These are phyloP conservation scores for Kentomonas sorsogonicus DNA, from an alignment of 208 protist species.

Conservation along the genomic window DNA sequence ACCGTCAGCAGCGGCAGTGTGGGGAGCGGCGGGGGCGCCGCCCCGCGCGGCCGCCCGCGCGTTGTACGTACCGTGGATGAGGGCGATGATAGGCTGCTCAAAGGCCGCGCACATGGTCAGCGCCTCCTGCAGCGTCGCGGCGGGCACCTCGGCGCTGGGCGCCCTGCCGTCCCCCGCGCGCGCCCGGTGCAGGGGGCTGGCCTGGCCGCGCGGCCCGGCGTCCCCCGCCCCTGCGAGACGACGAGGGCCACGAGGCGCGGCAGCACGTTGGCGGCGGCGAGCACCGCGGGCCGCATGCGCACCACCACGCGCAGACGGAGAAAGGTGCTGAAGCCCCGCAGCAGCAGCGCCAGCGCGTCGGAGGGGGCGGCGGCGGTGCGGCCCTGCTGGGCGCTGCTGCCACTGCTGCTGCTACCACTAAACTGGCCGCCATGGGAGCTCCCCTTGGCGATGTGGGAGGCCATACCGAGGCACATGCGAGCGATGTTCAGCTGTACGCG, in stretches of 20 bases:
- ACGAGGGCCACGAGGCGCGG: slow-evolving; percentile 41
- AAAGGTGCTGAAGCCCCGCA: slow-evolving; percentile 56
- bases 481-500: slow-evolving; percentile 56
- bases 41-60: no score
- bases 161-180: background rate
- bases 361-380: no score
- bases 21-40: no score
- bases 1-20: no score
- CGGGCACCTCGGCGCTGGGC: background rate
- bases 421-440: no score
- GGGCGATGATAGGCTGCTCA: slow-evolving; percentile 43
- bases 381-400: background rate
- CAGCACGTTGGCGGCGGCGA: slow-evolving; percentile 28
- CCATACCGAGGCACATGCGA: slow-evolving; percentile 68
- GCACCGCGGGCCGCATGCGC: slow-evolving; percentile 16
- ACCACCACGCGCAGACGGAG: slow-evolving; percentile 23
- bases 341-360: slow-evolving; percentile 50
- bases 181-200: background rate
- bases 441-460: slow-evolving; percentile 40
- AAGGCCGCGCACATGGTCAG: slow-evolving; percentile 60
- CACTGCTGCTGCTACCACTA: no score
- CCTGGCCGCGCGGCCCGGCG: background rate
- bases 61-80: no score
- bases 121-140: slow-evolving; percentile 38
- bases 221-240: slow-evolving; percentile 9